phyloP scores from a whole-genome alignment of 1,284 basidiomycete genomes.

The Austroboletus rostrupii region DNA sequence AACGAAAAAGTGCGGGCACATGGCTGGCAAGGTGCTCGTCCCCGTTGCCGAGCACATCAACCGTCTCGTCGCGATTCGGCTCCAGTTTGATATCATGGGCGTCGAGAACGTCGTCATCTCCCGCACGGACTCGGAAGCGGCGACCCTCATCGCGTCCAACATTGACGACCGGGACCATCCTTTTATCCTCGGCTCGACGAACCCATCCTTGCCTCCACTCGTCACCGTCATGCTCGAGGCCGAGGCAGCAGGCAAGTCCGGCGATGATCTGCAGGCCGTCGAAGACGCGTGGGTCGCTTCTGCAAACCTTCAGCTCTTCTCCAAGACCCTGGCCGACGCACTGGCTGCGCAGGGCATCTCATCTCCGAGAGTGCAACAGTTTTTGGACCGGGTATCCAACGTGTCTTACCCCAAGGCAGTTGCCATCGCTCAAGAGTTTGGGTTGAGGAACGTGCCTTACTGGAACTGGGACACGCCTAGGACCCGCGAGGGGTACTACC shows the following conservation, averaged over 20 bases:
- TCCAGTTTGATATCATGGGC: constrained; percentile 62
- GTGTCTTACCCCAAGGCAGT: constrained; percentile 71
- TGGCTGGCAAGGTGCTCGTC: constrained; percentile 81
- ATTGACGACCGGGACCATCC: constrained; percentile 95
- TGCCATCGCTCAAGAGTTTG: constrained; percentile 78
- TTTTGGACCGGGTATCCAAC: constrained; percentile 58
- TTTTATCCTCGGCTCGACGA: constrained; percentile 93
- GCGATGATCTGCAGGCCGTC: constrained; percentile 76
- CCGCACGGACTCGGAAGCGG: constrained; percentile 86
- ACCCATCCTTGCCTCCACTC: constrained; percentile 64
- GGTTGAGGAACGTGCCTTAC: constrained; percentile 67
- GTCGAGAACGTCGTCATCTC: constrained; percentile 71
- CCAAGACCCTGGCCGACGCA: constrained; percentile 69
- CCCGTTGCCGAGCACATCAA: constrained; percentile 76
- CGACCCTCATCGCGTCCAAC: constrained; percentile 94
- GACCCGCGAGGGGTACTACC: constrained; percentile 94
- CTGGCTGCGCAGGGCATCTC: constrained; percentile 63
- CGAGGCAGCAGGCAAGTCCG: constrained; percentile 76
- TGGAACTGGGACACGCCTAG: constrained; percentile 96
- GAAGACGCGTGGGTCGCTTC: constrained; percentile 84
- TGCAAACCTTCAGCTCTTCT: constrained; percentile 81
- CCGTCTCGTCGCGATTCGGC: constrained; percentile 71
- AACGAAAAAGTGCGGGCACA: constrained; percentile 86
- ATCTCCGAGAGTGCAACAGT: constrained; percentile 47
- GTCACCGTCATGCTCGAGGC: constrained; percentile 83